These are phyloP conservation scores for Pythium insidiosum DNA, from an alignment of 352 stramenopile genomes.

Conservation along the genomic window DNA sequence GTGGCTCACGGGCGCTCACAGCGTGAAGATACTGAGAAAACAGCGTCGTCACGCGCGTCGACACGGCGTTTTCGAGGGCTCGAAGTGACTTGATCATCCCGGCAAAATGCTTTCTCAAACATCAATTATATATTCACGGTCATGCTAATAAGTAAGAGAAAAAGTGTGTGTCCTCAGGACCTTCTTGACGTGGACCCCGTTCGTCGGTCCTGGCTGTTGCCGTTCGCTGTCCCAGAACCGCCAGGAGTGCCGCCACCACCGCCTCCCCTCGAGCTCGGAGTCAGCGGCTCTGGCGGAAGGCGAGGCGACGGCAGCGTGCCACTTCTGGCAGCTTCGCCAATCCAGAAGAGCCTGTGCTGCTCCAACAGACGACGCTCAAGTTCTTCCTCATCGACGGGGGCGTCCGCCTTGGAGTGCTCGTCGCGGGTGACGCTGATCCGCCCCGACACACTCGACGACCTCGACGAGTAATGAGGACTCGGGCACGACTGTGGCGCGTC, in stretches of 20 bases:
- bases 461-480: slow-evolving; percentile 60
- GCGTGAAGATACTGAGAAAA: slow-evolving; percentile 20
- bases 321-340: slow-evolving; percentile 48
- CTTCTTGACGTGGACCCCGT: too few species aligned
- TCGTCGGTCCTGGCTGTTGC: too few species aligned
- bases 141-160: too few species aligned
- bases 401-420: slow-evolving; percentile 19
- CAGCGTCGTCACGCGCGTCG: slow-evolving; percentile 7
- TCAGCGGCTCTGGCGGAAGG: slow-evolving; percentile 4
- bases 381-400: slow-evolving; percentile 14
- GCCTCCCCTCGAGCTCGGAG: too few species aligned
- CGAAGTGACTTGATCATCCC: slow-evolving; percentile 8
- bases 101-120: too few species aligned
- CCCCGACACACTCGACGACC: slow-evolving; percentile 47
- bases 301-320: too few species aligned
- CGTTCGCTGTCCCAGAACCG: too few species aligned
- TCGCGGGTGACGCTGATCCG: slow-evolving; percentile 43
- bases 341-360: slow-evolving; percentile 71
- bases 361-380: slow-evolving; percentile 46
- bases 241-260: too few species aligned
- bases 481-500: slow-evolving; percentile 26
- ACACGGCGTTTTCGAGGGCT: slow-evolving; percentile 11
- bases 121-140: too few species aligned
- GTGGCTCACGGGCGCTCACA: slow-evolving; percentile 10
- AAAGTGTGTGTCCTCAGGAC: too few species aligned